Evolutionary conservation across 257 asterid genomes (phyloP), one percentile per base, ranked within the genome.

Genomic region (Thymus mandschuricus): DNA sequence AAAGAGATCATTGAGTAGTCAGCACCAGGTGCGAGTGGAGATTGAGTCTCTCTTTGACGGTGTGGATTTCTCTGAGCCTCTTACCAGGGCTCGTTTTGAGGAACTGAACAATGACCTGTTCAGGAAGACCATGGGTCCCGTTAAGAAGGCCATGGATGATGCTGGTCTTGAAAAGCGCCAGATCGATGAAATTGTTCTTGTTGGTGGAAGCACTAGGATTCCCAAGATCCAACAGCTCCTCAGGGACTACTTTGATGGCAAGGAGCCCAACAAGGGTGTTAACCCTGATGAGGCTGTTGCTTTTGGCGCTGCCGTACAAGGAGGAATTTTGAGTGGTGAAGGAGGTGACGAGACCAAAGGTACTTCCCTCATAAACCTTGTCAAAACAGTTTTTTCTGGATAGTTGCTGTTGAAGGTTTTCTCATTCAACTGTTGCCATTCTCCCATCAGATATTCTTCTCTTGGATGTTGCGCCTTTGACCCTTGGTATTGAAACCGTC

Each of bases 271-370:
- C 80, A 91, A 91, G 79, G 99, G 99, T 81, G 98, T 94, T 59
- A 94, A 91, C 85, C 97, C 99, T 0, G 99, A 94, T 45, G 99
- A 94, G 81, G 97, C 99, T 2, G 98, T 94, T 73, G 97, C 99
- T 72, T 89, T 57, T 82, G 99, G 99, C 70, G 99, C 99, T 80
- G 97, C 99, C 58, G 96, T 94, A 4, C 97, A 91, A 81, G 99
- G 97, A 51, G 96, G 97, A 40, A 89, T 91, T 70, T 78, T 94
- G 78, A 88, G 99, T 27, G 98, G 99, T 10, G 99, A 91, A 82
- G 99, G 98, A 40, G 99, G 98, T 64, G 98, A 91, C 41, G 98
- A 94, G 79, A 92, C 96, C 58, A 91, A 91, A 88, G 97, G 97
- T 94, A 82, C 3, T 56, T 4, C 43, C 46, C 40, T 74, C 8